These are phyloP conservation scores for Conringia planisiliqua DNA, from an alignment of 345 rosid species.

Conservation along the genomic window DNA sequence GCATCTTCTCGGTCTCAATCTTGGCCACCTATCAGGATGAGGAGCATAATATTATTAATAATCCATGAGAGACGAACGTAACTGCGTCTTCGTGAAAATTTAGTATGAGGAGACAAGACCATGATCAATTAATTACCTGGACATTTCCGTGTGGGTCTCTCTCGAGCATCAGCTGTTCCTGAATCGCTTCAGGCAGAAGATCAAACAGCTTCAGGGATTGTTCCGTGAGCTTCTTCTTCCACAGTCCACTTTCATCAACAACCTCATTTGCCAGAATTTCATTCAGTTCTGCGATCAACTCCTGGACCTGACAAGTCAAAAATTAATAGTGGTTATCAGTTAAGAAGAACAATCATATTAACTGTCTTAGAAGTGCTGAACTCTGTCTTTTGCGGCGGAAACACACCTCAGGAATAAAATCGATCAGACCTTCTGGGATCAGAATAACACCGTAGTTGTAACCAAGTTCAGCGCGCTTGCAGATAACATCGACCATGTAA, in stretches of 20 bases:
- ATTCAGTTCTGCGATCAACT: constrained; percentile 83
- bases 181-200: constrained; percentile 81
- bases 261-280: constrained; percentile 86
- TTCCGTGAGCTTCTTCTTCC: constrained; percentile 81
- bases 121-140: constrained; percentile 54
- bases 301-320: constrained; percentile 64
- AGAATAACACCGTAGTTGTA: constrained; percentile 96
- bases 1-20: constrained; percentile 99
- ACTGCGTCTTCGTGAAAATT: not conserved
- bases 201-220: constrained; percentile 83
- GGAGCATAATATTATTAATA: not conserved
- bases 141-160: constrained; percentile 99
- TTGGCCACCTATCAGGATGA: constrained; percentile 70
- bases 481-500: constrained; percentile 80
- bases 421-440: constrained; percentile 98
- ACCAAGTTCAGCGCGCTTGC: constrained; percentile 71
- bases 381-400: not conserved
- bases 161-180: constrained; percentile 96
- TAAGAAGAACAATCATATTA: not conserved
- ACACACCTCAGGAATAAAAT: constrained; percentile 93
- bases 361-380: not conserved
- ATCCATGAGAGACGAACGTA: not conserved
- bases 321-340: not conserved
- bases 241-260: constrained; percentile 72
- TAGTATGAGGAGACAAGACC: not conserved